A percentile compares a stretch with the other conserved stretches of the same genome.
phyloP scores from a whole-genome alignment of 1,284 basidiomycete species.

The Cutaneotrichosporon arboriforme region DNA sequence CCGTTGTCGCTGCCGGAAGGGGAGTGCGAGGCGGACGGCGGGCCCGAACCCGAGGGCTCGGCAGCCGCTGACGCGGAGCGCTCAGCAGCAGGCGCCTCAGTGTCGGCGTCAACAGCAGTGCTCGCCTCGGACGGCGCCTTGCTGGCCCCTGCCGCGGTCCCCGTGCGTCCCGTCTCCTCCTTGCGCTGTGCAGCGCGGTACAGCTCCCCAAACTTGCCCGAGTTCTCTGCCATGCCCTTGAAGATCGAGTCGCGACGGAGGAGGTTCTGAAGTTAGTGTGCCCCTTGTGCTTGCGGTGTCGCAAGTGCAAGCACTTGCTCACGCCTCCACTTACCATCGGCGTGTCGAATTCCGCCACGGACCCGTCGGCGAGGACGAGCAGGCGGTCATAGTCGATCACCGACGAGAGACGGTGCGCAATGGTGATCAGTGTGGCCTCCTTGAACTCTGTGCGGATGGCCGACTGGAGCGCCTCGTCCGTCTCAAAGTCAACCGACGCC shows the following conservation, averaged over 20 bases:
- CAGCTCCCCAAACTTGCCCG: conserved; percentile 63
- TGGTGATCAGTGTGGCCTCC: conserved; percentile 70
- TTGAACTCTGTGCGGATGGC: conserved; percentile 75
- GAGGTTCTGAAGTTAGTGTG: conserved; percentile 50
- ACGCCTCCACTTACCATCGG: conserved; percentile 52
- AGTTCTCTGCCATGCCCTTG: conserved; percentile 73
- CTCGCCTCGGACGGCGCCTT: no score
- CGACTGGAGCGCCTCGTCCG: conserved; percentile 62
- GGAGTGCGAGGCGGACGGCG: no score
- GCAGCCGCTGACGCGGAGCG: no score
- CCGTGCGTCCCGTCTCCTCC: conserved; percentile 16
- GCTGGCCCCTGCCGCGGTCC: no score
- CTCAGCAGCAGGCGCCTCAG: no score
- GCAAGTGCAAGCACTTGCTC: no score
- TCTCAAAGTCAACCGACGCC: conserved; percentile 71
- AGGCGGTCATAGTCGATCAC: conserved; percentile 70
- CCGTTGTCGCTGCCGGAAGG: no score
- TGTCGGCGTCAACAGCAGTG: no score
- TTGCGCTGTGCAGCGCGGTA: conserved; percentile 43
- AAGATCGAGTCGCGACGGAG: conserved; percentile 72
- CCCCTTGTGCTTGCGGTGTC: no score
- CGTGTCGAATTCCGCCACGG: conserved; percentile 73
- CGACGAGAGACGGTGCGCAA: conserved; percentile 70
- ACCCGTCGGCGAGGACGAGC: conserved; percentile 73
- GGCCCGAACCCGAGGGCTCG: no score